Evolutionary conservation across 176 grass and related monocot genomes (phyloP), one percentile per base, ranked within the genome.

Genomic region (Phragmites australis): DNA sequence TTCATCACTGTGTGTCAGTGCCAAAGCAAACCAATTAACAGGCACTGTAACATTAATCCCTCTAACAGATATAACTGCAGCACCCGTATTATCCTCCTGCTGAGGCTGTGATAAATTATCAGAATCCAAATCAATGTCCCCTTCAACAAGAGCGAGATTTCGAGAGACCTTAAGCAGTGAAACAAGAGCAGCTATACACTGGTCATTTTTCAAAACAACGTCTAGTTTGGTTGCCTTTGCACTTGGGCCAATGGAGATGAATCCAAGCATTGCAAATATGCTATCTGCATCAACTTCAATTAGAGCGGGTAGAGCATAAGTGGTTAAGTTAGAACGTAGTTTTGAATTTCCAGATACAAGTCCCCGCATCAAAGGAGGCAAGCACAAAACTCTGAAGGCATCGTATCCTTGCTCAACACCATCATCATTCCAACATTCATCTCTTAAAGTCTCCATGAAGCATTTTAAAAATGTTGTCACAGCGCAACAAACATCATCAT

Each of bases 191-290:
- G 90, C 86, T 86, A 98, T 88, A 92, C 92, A 88, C 53, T 98
- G 95, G 57, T 98, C 90, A 75, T 81, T 94, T 72, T 93, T 81
- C 72, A 98, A 83, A 88, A 74, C 54, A 46, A 63, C 47, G 62
- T 70, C 81, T 53, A 87, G 47, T 76, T 87, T 86, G 14, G 47
- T 45, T 74, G 70, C 59, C 39, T 85, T 81, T 59, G 85, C 86
- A 17, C 67, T 90, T 14, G 92, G 88, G 8, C 95, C 95, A 81
- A 98, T 56, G 45, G 90, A 89, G 44, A 98, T 91, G 83, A 94
- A 98, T 45, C 87, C 90, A 83, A 98, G 92, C 95, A 94, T 98
- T 71, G 92, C 65, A 75, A 93, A 98, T 89, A 98, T 98, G 90
- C 90, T 93, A 62, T 98, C 92, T 49, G 81, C 64, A 67, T 94